Percentiles rank a stretch among this genome's conserved stretches.
These are phyloP conservation scores for Acacia melanoxylon DNA, from an alignment of 306 rosid species.

Conservation along the genomic window DNA sequence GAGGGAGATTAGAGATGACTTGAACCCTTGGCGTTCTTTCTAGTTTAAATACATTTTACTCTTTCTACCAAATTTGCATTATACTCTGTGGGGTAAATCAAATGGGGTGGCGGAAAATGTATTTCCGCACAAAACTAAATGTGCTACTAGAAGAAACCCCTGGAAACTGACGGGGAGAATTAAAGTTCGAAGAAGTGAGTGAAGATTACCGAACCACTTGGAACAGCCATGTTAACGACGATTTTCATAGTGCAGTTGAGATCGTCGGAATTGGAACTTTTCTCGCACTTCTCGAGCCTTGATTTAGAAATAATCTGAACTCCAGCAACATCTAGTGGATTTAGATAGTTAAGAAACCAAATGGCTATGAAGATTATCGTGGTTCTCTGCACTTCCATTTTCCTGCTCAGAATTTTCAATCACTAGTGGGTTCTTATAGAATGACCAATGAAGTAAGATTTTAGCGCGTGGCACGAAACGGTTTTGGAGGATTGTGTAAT, in stretches of 20 bases:
- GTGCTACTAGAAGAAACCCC: neutral
- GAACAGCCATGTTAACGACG: constrained; percentile 80
- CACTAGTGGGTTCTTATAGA: neutral
- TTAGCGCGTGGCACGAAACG: no score
- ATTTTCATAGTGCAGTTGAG: constrained; percentile 86
- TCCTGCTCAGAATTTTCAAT: constrained; percentile 4
- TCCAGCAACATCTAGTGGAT: constrained; percentile 30
- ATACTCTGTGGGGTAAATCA: neutral
- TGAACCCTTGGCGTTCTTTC: neutral
- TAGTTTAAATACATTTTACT: neutral
- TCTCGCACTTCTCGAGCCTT: constrained; percentile 87
- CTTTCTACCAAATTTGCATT: neutral
- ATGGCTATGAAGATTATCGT: constrained; percentile 29
- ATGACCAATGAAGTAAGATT: neutral
- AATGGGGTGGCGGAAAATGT: neutral
- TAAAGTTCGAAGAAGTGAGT: neutral
- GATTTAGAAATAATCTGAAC: constrained; percentile 88
- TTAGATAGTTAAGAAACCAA: constrained; percentile 27
- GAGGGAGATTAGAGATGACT: no score
- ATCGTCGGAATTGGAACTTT: constrained; percentile 57
- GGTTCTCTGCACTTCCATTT: constrained; percentile 19
- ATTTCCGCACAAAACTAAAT: neutral
- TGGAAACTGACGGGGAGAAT: neutral
- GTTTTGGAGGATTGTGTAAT: neutral
- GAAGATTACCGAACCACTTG: constrained; percentile 74